Percentiles rank a stretch among this genome's conserved stretches.
Evolutionary conservation across 1,139 yeast species (phyloP).

Genomic region (Yamadazyma membranifaciens): DNA sequence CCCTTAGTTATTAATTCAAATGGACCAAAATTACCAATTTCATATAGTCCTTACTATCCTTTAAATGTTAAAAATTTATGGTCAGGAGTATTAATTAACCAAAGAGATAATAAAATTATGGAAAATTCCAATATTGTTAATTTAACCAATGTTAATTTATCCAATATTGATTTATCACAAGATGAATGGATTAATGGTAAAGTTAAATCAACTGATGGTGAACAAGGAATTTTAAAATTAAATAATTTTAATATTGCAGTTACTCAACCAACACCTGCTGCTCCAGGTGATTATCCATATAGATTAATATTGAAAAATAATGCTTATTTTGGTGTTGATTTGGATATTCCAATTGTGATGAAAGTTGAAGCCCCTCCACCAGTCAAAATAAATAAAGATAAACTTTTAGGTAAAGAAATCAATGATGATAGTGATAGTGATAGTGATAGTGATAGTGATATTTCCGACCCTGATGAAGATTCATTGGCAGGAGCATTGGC

Average conservation of each 20-base stretch:
- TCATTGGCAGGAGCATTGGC: conserved; percentile 67
- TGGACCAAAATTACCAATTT: conserved; percentile 64
- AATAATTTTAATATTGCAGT: conserved; percentile 76
- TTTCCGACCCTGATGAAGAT: conserved; percentile 66
- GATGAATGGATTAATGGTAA: conserved; percentile 45
- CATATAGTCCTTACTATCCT: conserved; percentile 78
- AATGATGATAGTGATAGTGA: conserved; percentile 24
- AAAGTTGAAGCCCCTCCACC: conserved; percentile 54
- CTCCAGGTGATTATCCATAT: conserved; percentile 61
- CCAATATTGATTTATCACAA: conserved; percentile 54
- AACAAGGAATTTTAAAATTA: conserved; percentile 33
- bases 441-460: conserved; percentile 39
- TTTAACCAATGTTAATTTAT: conserved; percentile 53
- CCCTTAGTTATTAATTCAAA: conserved; percentile 65
- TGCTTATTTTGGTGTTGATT: conserved; percentile 69
- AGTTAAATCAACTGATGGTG: conserved; percentile 29
- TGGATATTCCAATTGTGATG: conserved; percentile 66
- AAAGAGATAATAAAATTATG: conserved; percentile 73
- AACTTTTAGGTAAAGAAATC: conserved; percentile 17
- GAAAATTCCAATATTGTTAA: conserved; percentile 59
- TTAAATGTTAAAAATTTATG: conserved; percentile 50
- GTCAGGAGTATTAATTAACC: conserved; percentile 66
- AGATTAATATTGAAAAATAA: conserved; percentile 63
- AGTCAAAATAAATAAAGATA: conserved; percentile 16
- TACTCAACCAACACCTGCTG: conserved; percentile 68